phyloP scores from a whole-genome alignment of 2,329 filamentous ascomycete species.

The Mariannaea sp. region DNA sequence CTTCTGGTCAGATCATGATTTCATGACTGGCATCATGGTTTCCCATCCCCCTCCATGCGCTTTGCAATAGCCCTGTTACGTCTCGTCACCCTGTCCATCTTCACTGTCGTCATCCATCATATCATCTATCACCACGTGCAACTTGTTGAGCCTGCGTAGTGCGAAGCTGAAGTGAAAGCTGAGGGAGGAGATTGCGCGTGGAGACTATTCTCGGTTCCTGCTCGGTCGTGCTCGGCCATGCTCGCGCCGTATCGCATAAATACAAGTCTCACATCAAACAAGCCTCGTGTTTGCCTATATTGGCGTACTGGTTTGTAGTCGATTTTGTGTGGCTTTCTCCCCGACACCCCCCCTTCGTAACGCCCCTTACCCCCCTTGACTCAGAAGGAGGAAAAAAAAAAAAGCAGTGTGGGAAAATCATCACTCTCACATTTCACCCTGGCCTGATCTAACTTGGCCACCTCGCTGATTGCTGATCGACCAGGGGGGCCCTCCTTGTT shows the following conservation, averaged over 20 bases:
- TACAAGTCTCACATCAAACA: background rate
- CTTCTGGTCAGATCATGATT: conserved; percentile 4
- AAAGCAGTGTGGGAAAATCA: no score
- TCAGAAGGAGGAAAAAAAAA: background rate
- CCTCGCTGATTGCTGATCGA: background rate
- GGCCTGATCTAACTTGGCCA: background rate
- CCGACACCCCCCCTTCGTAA: no score
- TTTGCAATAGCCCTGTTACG: conserved; percentile 1
- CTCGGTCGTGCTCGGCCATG: background rate
- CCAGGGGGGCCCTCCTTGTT: background rate
- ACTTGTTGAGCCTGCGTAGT: background rate
- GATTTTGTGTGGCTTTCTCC: no score
- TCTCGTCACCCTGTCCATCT: conserved; percentile 2
- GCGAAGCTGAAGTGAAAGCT: background rate
- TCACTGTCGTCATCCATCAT: conserved; percentile 14
- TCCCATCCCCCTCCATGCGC: background rate
- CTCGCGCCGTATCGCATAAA: conserved; percentile 2
- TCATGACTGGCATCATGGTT: background rate
- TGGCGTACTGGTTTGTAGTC: background rate
- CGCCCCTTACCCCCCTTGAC: background rate
- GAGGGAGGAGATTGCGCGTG: background rate
- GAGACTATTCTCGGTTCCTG: background rate
- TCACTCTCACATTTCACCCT: background rate
- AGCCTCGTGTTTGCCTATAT: background rate
- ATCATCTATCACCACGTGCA: background rate